Base-by-base conservation (phyloP, 495 filamentous ascomycete species). In the Hyaloscypha finlandica region DNA sequence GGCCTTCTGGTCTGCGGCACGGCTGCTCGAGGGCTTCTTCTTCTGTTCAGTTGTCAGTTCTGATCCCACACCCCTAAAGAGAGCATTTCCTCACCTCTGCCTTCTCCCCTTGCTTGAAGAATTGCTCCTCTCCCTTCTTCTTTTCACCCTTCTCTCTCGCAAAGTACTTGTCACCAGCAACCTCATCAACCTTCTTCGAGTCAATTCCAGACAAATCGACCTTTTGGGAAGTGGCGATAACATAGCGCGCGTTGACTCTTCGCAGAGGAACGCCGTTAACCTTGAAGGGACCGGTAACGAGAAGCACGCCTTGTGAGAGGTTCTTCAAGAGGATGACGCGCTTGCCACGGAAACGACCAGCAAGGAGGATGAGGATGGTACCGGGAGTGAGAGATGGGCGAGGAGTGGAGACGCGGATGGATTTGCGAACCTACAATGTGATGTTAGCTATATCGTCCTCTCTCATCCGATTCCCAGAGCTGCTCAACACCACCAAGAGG, bases 341-440 rank as follows among this genome's bases (percentile, higher is more conserved):
- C 92, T 97, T 98, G 85, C 96, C 96, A 75, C 96, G 95, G 92
- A 98, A 99, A 77, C 96, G 95, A 75, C 96, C 96, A 81, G 96
- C 95, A 76, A 99, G 92, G 79, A 99, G 92, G 81, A 99, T 98
- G 76, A 99, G 89, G 76, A 98, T 85, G 78, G 92, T 89, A 79
- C 96, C 96, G 78, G 95, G 96, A 78, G 89, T 84, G 75, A 99
- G 94, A 70, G 90, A 89, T 73, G 89, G 80, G 73, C 96, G 94
- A 71, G 91, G 85, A 79, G 91, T 89, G 76, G 93, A 86, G 66
- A 93, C 84, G 72, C 92, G 92, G 78, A 92, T 80, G 72, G 93
- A 82, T 88, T 99, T 99, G 88, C 96, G 95, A 82, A 92, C 89
- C 96, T 99, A 77, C 61, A 65, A 8, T 64, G 62, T 48, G 19